Evolutionary conservation across 129 eudicot species (phyloP), one percentile per base, ranked within the genome.

Genomic region (Escallonia rubra): DNA sequence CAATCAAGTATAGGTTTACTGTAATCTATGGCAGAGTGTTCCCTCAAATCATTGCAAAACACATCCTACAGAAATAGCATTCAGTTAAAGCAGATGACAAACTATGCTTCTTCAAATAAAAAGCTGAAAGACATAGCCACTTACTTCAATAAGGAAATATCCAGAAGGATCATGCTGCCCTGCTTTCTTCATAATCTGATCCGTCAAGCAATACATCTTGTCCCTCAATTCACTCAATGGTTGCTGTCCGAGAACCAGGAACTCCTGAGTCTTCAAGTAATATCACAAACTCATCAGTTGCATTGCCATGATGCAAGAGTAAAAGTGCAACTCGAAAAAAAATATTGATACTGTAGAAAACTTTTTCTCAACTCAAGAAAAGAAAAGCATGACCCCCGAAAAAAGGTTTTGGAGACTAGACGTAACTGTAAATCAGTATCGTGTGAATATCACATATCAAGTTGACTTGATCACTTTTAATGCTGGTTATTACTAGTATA

Each of bases 161-260:
- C 99, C 99, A 60, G 99, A 93, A 61, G 86, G 83, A 73, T 85
- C 85, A 70, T 82, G 63, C 72, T 76, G 77, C 7, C 66, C 80
- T 15, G 81, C 82, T 72, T 70, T 79, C 71, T 80, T 73, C 95
- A 89, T 89, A 66, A 89, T 69, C 72, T 82, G 77, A 50, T 93
- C 99, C 0, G 93, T 89, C 79, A 85, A 63, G 71, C 99, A 89
- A 73, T 79, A 77, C 71, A 93, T 82, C 67, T 82, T 86, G 76
- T 93, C 96, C 74, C 81, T 84, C 57, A 93, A 71, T 76, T 84
- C 95, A 3, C 81, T 82, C 76, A 86, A 79, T 49, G 59, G 46
- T 43, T 93, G 99, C 14, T 80, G 76, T 66, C 99, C 99, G n/a
- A 93, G 85, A 76, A 89, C 96, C 78, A 93, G 46, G 47, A 93